Base-by-base conservation (phyloP, 441 rosid genomes). In the Mallotus repandus region DNA sequence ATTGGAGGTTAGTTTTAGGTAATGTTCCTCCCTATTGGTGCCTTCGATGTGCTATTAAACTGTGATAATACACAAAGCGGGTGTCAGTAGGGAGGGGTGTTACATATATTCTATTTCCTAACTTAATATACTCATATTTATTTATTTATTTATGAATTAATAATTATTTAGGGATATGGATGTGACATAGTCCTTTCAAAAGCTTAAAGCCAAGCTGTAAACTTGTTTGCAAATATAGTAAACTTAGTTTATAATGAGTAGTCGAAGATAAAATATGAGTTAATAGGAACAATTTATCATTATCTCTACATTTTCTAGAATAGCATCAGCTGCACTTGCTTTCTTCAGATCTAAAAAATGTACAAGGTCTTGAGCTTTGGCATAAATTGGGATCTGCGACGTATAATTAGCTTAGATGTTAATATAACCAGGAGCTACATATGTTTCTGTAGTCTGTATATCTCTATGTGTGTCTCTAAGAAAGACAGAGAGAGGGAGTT, bases 181-280 rank as follows among this genome's bases (percentile, higher is more conserved):
- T 25, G 1, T 25, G 29, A 25, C 29, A 25, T 25, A n/a, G n/a
- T n/a, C n/a, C n/a, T n/a, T n/a, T n/a, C n/a, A n/a, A n/a, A n/a
- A 95, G 89, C 88, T 86, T 93, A n/a, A 97, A 95, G 67, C 99
- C 98, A 16, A 95, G 89, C 77, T 92, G 97, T 74, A 95, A 80
- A 78, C 99, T 95, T 52, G 96, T 92, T 97, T 92, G 94, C 77
- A 81, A 43, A 59, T 60, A 67, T n/a, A 46, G 65, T 4, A 71
- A 22, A 22, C 12, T 32, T 15, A 49, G 66, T 72, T 15, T 64
- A 66, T 61, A 32, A 55, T n/a, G 9, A 63, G 19, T 35, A 25
- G 21, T 38, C 38, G 2, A 22, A 11, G 12, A 69, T 5, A 63
- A 19, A 52, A 63, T 16, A 45, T 6, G 1, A 5, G 18, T 5